Percentiles rank a stretch among this genome's conserved stretches.
These are phyloP conservation scores for Phytophthora cryptogea DNA, from an alignment of 352 stramenopile genomes.

Conservation along the genomic window DNA sequence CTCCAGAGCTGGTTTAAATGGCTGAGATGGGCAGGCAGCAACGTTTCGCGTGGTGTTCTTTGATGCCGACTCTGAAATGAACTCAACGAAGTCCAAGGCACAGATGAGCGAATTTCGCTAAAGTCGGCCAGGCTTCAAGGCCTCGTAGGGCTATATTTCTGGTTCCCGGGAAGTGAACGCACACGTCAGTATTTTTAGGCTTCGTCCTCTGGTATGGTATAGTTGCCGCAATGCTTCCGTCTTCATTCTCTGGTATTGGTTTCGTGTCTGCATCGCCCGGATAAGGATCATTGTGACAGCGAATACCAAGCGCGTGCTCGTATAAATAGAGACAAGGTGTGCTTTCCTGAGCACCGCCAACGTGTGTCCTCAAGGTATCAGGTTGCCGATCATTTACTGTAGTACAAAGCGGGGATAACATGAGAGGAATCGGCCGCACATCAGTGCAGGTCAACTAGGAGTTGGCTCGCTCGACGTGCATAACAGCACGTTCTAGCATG, in stretches of 20 bases:
- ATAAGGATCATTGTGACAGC: slow-evolving; percentile 1
- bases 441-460: no score
- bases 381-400: no score
- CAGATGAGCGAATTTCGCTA: background rate
- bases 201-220: background rate
- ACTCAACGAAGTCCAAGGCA: background rate
- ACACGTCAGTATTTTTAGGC: slow-evolving; percentile 24
- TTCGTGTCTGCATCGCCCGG: slow-evolving; percentile 3
- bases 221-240: background rate
- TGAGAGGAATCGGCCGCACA: no score
- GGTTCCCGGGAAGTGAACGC: slow-evolving; percentile 1
- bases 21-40: background rate
- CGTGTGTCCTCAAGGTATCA: background rate
- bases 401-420: no score
- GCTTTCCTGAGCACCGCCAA: background rate
- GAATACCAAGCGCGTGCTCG: background rate
- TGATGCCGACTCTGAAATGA: slow-evolving; percentile 22
- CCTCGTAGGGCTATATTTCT: slow-evolving; percentile 22
- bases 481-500: no score
- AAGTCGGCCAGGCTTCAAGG: background rate
- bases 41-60: slow-evolving; percentile 2
- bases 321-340: slow-evolving; percentile 5
- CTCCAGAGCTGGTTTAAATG: background rate
- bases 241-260: slow-evolving; percentile 5
- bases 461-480: no score